These are phyloP conservation scores for Chrysanthemum seticuspe DNA, from an alignment of 129 eudicot genomes.

Conservation along the genomic window DNA sequence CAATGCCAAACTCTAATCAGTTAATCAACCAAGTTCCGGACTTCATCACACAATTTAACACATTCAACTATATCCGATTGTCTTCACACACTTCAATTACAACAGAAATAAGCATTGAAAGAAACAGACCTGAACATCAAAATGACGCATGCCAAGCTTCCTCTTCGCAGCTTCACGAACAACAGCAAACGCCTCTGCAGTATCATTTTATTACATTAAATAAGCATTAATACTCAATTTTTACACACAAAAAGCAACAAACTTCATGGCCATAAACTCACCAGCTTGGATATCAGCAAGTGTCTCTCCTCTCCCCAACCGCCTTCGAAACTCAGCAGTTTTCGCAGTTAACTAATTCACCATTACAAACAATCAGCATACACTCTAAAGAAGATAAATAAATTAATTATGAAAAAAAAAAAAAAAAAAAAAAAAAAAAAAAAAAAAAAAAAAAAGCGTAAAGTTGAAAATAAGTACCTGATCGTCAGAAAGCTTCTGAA, in stretches of 20 bases:
- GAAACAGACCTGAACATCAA: conserved; percentile 99
- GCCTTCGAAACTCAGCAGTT: conserved; percentile 70
- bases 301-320: conserved; percentile 77
- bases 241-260: conserved; percentile 17
- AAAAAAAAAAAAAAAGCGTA: not conserved
- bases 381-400: not conserved
- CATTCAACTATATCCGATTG: not conserved
- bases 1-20: conserved; percentile 15
- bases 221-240: not conserved
- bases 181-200: conserved; percentile 94
- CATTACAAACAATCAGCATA: conserved; percentile 8
- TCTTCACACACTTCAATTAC: not conserved
- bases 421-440: not conserved
- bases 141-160: conserved; percentile 99
- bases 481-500: conserved; percentile 74
- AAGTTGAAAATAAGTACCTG: conserved; percentile 44
- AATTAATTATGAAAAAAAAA: not conserved
- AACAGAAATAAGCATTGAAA: conserved; percentile 7
- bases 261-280: conserved; percentile 10
- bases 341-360: conserved; percentile 64
- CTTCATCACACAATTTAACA: not conserved
- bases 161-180: conserved; percentile 98
- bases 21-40: conserved; percentile 1
- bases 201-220: not conserved
- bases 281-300: conserved; percentile 98